A percentile compares a stretch with the other conserved stretches of the same genome.
Conservation (phyloP, 1,139 yeast genomes). For the Blastobotrys indianensis region DNA sequence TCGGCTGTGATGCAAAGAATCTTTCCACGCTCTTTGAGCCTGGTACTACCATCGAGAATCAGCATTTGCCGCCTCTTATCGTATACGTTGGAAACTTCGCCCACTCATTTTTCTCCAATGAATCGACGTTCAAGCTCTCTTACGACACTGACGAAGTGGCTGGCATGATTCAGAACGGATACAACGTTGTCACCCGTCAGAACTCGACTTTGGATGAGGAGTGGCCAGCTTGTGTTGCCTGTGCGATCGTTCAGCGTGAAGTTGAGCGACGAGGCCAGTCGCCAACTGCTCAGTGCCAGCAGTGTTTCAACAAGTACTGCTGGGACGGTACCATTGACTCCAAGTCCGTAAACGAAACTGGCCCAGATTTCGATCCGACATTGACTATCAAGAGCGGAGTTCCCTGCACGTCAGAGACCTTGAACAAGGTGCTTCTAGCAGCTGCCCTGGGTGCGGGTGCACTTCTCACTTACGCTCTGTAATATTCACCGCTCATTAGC, state of each 20-base stretch:
- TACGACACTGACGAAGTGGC: conserved; percentile 57
- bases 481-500: too few relatives aligned
- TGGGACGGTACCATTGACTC: conserved; percentile 59
- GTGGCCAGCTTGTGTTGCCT: conserved; percentile 79
- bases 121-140: conserved; percentile 65
- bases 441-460: too few relatives aligned
- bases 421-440: too few relatives aligned
- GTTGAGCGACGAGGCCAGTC: conserved; percentile 64
- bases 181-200: conserved; percentile 65
- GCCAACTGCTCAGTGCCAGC: conserved; percentile 68
- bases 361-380: conserved; percentile 17
- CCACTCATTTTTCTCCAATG: conserved; percentile 60
- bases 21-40: conserved; percentile 45
- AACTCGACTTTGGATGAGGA: conserved; percentile 68
- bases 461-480: too few relatives aligned
- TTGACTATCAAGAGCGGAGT: conserved; percentile 10
- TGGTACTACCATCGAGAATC: conserved; percentile 16
- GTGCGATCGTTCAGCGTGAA: conserved; percentile 81
- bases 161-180: conserved; percentile 70
- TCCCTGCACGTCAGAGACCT: not conserved
- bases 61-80: conserved; percentile 58
- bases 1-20: conserved; percentile 68
- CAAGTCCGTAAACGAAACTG: conserved; percentile 15
- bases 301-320: conserved; percentile 72
- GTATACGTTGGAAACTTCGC: conserved; percentile 78